These are phyloP conservation scores for Ophiostoma populinum DNA, from an alignment of 2,329 filamentous ascomycete species.

Conservation along the genomic window DNA sequence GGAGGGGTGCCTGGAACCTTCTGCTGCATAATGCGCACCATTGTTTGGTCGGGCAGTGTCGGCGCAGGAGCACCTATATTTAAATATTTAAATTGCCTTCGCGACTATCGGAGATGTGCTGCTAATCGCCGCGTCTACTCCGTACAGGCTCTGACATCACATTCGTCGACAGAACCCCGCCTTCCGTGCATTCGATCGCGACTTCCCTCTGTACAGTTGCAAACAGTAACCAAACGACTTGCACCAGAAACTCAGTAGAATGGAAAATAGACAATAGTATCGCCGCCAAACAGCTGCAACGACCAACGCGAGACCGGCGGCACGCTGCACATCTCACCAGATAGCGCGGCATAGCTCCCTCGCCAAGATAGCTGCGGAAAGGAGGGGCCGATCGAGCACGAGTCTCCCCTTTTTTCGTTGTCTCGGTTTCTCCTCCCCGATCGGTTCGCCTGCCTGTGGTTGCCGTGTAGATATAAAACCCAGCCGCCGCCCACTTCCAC, in stretches of 20 bases:
- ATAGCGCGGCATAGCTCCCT: too few relatives aligned
- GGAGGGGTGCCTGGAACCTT: too few relatives aligned
- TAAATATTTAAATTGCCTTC: background rate
- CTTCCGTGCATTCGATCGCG: constrained; percentile 1
- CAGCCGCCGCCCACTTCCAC: constrained; percentile 1
- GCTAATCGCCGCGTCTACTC: background rate
- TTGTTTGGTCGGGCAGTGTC: too few relatives aligned
- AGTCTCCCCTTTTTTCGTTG: constrained; percentile 1
- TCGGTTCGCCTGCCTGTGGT: background rate
- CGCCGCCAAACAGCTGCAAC: too few relatives aligned
- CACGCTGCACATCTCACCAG: too few relatives aligned
- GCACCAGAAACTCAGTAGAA: too few relatives aligned
- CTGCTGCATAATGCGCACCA: too few relatives aligned
- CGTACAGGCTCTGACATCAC: constrained; percentile 1
- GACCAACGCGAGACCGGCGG: too few relatives aligned
- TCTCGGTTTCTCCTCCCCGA: background rate
- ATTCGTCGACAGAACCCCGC: constrained; percentile 7
- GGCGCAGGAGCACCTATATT: too few relatives aligned
- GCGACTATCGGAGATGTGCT: background rate
- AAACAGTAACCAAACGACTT: too few relatives aligned
- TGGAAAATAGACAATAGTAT: too few relatives aligned
- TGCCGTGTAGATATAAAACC: background rate
- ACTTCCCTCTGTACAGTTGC: background rate
- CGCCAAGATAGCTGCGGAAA: constrained; percentile 5
- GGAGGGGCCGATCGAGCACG: constrained; percentile 4